These are phyloP conservation scores for Aspergillus conjunctus DNA, from an alignment of 495 filamentous ascomycete genomes.

Conservation along the genomic window DNA sequence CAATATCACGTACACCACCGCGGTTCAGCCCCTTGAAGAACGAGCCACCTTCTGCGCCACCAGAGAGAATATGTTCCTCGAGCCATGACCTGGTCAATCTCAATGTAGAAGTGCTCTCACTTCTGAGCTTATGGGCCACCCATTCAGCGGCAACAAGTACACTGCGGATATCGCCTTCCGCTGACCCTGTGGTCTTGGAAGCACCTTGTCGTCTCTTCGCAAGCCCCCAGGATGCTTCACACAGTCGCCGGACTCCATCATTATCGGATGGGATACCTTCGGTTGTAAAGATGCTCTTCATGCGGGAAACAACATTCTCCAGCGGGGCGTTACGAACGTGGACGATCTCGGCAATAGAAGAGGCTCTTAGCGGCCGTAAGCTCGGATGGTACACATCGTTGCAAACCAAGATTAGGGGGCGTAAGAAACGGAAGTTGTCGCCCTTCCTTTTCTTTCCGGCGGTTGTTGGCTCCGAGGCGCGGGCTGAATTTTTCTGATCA, in stretches of 20 bases:
- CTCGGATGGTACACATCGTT: constrained; percentile 97
- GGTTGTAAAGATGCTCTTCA: constrained; percentile 79
- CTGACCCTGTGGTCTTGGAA: constrained; percentile 54
- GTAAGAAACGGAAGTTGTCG: constrained; percentile 80
- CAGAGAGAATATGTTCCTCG: constrained; percentile 72
- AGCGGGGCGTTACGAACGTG: constrained; percentile 86
- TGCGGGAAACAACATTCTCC: constrained; percentile 78
- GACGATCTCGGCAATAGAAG: constrained; percentile 83
- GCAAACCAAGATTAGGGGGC: constrained; percentile 91
- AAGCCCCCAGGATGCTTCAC: constrained; percentile 92
- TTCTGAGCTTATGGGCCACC: constrained; percentile 79
- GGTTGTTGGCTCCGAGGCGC: constrained; percentile 37
- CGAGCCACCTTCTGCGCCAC: constrained; percentile 67
- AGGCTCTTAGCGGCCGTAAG: constrained; percentile 78
- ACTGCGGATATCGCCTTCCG: constrained; percentile 88
- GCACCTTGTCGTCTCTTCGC: constrained; percentile 61
- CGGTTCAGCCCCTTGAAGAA: constrained; percentile 76
- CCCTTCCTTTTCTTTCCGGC: constrained; percentile 62
- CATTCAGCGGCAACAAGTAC: constrained; percentile 94
- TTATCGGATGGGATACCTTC: constrained; percentile 85
- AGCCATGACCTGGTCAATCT: constrained; percentile 80
- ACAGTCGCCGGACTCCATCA: constrained; percentile 84
- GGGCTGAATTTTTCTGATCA: constrained; percentile 77
- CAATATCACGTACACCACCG: constrained; percentile 78
- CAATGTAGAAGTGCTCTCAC: constrained; percentile 40